Evolutionary conservation across 176 grass and related monocot genomes (phyloP).

Genomic region (Ampelocalamus luodianensis): DNA sequence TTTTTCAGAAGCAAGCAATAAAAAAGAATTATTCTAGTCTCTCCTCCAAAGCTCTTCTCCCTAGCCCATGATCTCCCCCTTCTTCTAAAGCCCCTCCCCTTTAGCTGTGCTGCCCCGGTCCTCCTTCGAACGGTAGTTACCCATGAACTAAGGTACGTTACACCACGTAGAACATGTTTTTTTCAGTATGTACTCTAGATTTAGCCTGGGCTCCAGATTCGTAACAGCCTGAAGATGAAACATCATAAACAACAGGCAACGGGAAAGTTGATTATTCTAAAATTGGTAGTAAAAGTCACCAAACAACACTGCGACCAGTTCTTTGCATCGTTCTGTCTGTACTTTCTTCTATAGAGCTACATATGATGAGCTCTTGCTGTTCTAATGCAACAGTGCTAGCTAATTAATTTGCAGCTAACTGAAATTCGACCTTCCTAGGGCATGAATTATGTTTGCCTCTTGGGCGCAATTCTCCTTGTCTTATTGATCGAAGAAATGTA

Average conservation of each 20-base stretch:
- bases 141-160: too few relatives aligned
- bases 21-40: too few relatives aligned
- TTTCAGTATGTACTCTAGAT: neutral
- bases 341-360: too few relatives aligned
- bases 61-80: too few relatives aligned
- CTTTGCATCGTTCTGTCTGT: neutral
- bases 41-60: too few relatives aligned
- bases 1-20: too few relatives aligned
- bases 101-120: too few relatives aligned
- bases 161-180: neutral
- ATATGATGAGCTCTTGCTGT: neutral
- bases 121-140: too few relatives aligned
- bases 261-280: neutral
- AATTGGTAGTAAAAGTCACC: neutral
- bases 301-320: neutral
- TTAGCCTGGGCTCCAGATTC: neutral
- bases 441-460: neutral
- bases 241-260: neutral
- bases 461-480: neutral
- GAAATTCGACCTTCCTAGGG: neutral
- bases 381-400: neutral
- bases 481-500: neutral
- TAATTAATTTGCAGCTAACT: neutral
- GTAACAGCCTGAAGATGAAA: neutral
- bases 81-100: too few relatives aligned